Base-by-base conservation (phyloP, 2,329 filamentous ascomycete species). In the Macrophomina phaseolina region DNA sequence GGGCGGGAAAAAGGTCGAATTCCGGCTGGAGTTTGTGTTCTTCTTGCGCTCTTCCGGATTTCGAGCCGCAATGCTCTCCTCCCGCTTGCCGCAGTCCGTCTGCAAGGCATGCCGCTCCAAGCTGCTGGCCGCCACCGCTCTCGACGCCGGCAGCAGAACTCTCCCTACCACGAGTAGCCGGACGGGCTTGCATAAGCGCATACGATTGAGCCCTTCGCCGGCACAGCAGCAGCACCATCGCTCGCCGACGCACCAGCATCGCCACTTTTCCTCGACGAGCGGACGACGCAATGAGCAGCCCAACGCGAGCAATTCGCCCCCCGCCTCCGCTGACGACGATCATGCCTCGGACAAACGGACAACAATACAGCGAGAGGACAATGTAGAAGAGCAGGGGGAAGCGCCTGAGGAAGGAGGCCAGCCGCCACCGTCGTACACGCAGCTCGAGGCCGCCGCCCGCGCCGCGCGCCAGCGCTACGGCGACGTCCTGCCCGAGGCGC, bases 401-500 rank as follows among this genome's bases (percentile, higher is more conserved):
- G 42, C 4, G 23, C 23, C 3, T 6, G 23, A 48, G 14, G 64
- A 30, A 6, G 32, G 6, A 4, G 48, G n/a, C 23, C 36, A 5
- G n/a, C 18, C 1, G 46, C 18, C 5, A 14, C 16, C n/a, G n/a
- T 46, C 68, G 30, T n/a, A 45, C 28, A 55, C 52, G 58, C 81
- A 86, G 5, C 81, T 87, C 65, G 90, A 92, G 74, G 81, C 82
- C 11, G 80, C 90, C 7, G 92, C 92, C 38, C 87, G 91, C 66
- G 84, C 88, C 71, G 90, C 92, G 42, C 88, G 90, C 72, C 89
- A 92, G 69, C 84, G 87, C 8, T 96, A 93, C 76, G 90, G 93
- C 68, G 89, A 95, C 73, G 89, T 85, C 0, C 79, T 97, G 30
- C 94, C 94, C 0, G 86, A 88, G 38, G 89, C 85, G 40, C 87